These are phyloP conservation scores for Effrenium voratum DNA, from an alignment of 73 alveolate genomes.

Conservation along the genomic window DNA sequence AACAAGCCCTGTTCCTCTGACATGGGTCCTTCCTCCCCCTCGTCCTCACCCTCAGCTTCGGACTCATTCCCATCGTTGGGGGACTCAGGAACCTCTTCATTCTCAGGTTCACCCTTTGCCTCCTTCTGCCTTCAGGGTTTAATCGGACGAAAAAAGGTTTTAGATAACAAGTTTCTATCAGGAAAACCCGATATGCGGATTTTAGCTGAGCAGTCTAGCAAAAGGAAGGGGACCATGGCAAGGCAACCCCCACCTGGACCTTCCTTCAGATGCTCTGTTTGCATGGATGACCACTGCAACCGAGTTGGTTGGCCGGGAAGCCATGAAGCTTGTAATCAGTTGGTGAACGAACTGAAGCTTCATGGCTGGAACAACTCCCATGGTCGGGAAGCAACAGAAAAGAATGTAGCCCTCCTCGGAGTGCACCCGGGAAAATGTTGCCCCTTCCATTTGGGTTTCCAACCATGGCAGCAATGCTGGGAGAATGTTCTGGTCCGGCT, in stretches of 20 bases:
- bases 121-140: not conserved
- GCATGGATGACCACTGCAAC: not conserved
- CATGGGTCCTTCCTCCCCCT: not conserved
- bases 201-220: not conserved
- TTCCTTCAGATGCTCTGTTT: not conserved
- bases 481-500: not conserved
- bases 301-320: not conserved
- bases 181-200: not conserved
- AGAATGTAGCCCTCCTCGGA: not conserved
- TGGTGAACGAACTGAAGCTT: not conserved
- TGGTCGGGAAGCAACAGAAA: not conserved
- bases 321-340: not conserved
- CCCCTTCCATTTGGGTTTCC: not conserved
- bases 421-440: not conserved
- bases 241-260: not conserved
- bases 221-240: no score
- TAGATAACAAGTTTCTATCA: no score
- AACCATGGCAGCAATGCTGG: not conserved
- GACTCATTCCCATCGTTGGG: not conserved
- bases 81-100: not conserved
- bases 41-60: not conserved
- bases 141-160: no score
- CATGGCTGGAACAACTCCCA: not conserved
- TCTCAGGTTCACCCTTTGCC: not conserved
- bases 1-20: not conserved